These are phyloP conservation scores for Styphnolobium japonicum DNA, from an alignment of 306 rosid species.

Conservation along the genomic window DNA sequence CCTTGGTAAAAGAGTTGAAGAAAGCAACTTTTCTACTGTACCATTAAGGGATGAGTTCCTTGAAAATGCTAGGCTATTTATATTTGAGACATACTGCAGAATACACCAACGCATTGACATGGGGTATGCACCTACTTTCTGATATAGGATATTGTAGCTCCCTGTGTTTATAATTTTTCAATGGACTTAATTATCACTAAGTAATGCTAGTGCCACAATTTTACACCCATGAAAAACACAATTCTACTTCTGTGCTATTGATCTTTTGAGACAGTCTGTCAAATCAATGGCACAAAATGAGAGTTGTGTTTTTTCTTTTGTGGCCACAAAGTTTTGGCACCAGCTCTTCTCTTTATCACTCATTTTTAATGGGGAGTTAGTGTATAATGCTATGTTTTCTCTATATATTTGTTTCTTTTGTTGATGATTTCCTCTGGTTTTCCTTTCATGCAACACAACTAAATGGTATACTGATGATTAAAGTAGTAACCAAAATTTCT, in stretches of 20 bases:
- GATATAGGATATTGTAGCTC: not conserved
- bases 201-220: not conserved
- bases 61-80: slow-evolving; percentile 92
- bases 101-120: slow-evolving; percentile 88
- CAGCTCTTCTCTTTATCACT: not conserved
- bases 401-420: not conserved
- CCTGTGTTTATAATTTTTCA: not conserved
- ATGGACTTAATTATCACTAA: not conserved
- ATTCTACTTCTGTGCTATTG: slow-evolving; percentile 47
- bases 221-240: slow-evolving; percentile 40
- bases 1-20: slow-evolving; percentile 70
- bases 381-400: not conserved
- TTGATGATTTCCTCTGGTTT: not conserved
- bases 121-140: slow-evolving; percentile 48
- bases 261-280: slow-evolving; percentile 52
- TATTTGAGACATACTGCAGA: slow-evolving; percentile 96
- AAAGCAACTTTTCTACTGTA: slow-evolving; percentile 62
- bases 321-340: not conserved
- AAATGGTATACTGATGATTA: not conserved
- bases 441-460: not conserved
- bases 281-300: slow-evolving; percentile 7
- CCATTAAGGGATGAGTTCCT: too few relatives aligned
- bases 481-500: not conserved
- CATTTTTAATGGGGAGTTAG: not conserved
- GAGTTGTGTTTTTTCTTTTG: not conserved